phyloP scores from a whole-genome alignment of 2,329 filamentous ascomycete species.

The Trichophyton rubrum region DNA sequence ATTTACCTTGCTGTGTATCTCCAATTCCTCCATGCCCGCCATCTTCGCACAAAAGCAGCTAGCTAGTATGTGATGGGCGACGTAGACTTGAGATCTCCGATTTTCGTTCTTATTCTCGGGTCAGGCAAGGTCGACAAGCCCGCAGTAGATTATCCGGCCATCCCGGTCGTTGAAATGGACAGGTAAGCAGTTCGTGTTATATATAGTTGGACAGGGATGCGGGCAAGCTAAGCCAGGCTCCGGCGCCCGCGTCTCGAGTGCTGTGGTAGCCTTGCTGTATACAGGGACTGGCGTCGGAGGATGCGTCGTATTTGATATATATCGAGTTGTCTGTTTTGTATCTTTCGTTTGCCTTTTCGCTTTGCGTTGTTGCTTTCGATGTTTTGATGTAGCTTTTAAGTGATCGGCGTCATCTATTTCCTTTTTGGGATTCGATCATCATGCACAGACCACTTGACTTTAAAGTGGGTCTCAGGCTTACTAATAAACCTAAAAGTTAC shows the following conservation, averaged over 20 bases:
- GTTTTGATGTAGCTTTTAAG: background rate
- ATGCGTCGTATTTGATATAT: too few species aligned
- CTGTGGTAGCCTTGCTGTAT: background rate
- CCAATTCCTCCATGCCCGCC: slow-evolving; percentile 91
- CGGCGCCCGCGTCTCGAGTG: background rate
- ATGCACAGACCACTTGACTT: slow-evolving; percentile 1
- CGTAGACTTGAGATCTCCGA: background rate
- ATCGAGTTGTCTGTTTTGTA: too few species aligned
- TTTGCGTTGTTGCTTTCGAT: background rate
- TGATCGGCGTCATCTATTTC: background rate
- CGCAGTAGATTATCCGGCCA: background rate
- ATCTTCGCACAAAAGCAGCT: slow-evolving; percentile 35
- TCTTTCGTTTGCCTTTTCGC: background rate
- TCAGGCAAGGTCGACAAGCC: background rate
- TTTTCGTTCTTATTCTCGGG: background rate
- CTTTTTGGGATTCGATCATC: background rate
- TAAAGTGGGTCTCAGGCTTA: background rate
- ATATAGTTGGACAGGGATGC: background rate
- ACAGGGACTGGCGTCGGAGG: too few species aligned
- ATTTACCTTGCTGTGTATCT: slow-evolving; percentile 88
- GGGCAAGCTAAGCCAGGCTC: background rate
- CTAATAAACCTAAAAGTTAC: background rate
- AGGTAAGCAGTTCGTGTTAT: slow-evolving; percentile 1
- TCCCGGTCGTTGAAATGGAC: background rate
- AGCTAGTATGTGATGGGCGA: background rate